These are phyloP conservation scores for Pelargonium myrrhifolium DNA, from an alignment of 441 rosid species.

Conservation along the genomic window DNA sequence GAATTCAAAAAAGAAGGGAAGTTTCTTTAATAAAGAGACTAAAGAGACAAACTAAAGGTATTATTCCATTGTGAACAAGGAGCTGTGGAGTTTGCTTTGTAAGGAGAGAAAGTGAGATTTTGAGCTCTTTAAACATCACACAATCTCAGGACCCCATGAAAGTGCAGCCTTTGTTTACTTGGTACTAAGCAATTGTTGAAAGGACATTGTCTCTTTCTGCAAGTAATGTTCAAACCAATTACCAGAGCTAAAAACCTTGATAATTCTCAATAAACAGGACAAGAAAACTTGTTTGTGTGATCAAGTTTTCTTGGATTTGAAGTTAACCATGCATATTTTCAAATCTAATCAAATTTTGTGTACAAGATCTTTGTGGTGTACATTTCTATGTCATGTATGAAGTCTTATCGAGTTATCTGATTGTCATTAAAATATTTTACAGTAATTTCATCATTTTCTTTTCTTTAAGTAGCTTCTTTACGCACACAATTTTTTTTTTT, in stretches of 20 bases:
- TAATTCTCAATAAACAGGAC: neutral
- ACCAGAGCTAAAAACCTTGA: neutral
- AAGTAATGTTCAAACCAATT: conserved; percentile 4
- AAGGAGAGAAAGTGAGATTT: conserved; percentile 45
- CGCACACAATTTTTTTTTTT: no score
- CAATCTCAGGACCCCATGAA: conserved; percentile 19
- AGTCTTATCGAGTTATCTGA: no score
- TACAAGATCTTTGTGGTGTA: no score
- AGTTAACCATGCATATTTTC: no score
- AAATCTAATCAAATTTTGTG: neutral
- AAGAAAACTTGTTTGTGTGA: neutral
- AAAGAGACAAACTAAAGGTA: conserved; percentile 31
- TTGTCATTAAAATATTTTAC: no score
- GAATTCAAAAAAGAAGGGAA: conserved; percentile 23
- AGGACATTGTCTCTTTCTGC: conserved; percentile 17
- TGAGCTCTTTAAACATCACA: conserved; percentile 25
- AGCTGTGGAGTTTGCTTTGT: conserved; percentile 43
- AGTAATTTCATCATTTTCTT: no score
- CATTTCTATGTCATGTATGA: no score
- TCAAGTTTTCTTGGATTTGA: neutral
- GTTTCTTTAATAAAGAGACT: conserved; percentile 42
- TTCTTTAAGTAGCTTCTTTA: no score
- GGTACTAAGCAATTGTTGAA: conserved; percentile 22
- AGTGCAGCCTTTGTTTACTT: conserved; percentile 11
- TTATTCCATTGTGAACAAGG: conserved; percentile 26